phyloP scores from a whole-genome alignment of 1,139 yeast genomes.

The Protomyces inouyei region DNA sequence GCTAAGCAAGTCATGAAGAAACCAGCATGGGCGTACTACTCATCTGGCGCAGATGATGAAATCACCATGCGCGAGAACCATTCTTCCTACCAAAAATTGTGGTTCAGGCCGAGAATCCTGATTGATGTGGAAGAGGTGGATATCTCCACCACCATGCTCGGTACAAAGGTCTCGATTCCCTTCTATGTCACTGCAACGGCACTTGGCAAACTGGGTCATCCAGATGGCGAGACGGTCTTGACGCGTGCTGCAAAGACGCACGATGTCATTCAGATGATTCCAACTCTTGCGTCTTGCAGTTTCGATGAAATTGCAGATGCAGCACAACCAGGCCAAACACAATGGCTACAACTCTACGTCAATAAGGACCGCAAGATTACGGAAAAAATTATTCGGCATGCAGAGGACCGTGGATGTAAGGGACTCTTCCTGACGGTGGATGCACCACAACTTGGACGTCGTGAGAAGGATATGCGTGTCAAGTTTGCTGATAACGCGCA shows the following conservation, averaged over 20 bases:
- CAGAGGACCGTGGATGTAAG: conserved; percentile 68
- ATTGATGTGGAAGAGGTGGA: conserved; percentile 65
- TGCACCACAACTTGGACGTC: conserved; percentile 90
- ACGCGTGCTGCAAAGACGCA: conserved; percentile 50
- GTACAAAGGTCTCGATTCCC: conserved; percentile 46
- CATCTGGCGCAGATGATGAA: conserved; percentile 91
- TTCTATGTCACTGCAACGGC: conserved; percentile 59
- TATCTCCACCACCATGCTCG: conserved; percentile 52
- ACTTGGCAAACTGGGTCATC: conserved; percentile 52
- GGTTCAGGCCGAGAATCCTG: conserved; percentile 74
- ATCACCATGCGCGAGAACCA: conserved; percentile 84
- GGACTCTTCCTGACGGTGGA: conserved; percentile 86
- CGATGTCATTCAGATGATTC: conserved; percentile 53
- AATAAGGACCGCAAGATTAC: conserved; percentile 65
- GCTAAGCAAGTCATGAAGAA: conserved; percentile 72
- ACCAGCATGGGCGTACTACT: conserved; percentile 86
- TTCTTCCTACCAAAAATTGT: conserved; percentile 75
- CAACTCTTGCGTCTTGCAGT: conserved; percentile 53
- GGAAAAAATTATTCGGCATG: conserved; percentile 57
- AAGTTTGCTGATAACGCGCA: conserved; percentile 55
- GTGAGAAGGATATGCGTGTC: conserved; percentile 62
- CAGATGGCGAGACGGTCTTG: conserved; percentile 52
- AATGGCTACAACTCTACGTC: conserved; percentile 90
- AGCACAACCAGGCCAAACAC: conserved; percentile 52
- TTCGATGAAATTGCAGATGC: conserved; percentile 55